Conservation (phyloP, 208 protist species). For the Leishmania aethiopica region DNA sequence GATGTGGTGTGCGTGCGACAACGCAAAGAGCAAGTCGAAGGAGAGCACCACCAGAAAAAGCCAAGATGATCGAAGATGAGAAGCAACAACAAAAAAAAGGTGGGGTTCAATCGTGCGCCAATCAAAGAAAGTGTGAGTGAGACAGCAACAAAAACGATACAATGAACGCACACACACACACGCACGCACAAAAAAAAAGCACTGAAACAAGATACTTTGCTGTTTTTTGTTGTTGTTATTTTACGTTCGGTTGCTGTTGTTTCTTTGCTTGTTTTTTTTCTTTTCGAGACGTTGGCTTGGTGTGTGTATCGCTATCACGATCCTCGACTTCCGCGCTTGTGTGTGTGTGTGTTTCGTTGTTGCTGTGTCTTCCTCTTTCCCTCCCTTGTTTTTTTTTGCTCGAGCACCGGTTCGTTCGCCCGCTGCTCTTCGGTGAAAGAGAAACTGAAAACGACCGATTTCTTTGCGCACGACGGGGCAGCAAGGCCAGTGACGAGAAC, state of each 20-base stretch:
- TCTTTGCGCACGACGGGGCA: not conserved
- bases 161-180: not conserved
- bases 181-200: not conserved
- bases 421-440: not conserved
- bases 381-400: not conserved
- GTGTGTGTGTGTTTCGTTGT: not conserved
- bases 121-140: no score
- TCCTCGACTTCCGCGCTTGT: not conserved
- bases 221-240: not conserved
- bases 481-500: not conserved
- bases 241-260: not conserved
- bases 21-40: constrained; percentile 5
- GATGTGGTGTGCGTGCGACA: not conserved
- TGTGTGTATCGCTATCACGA: not conserved
- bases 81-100: not conserved
- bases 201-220: not conserved
- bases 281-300: not conserved
- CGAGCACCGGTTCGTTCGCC: not conserved
- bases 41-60: not conserved
- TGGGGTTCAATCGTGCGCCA: not conserved
- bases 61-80: not conserved
- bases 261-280: not conserved
- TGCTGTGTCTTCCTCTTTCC: not conserved
- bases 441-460: not conserved
- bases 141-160: no score